Base-by-base conservation (phyloP, 345 rosid species). In the Citrus mangshanensis region DNA sequence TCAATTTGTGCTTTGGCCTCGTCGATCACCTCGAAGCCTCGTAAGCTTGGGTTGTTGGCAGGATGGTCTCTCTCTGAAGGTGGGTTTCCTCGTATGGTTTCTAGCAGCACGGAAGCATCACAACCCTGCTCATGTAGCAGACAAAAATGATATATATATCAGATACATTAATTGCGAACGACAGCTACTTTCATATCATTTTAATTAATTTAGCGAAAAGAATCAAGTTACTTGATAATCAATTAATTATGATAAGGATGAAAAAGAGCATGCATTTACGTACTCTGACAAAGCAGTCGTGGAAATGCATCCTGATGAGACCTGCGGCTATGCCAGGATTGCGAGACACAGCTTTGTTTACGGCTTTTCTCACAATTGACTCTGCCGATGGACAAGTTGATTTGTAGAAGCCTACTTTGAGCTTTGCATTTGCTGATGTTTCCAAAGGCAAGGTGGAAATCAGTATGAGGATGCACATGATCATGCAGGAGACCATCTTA, bases 1-100 rank as follows among this genome's bases (percentile, higher is more conserved):
- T 88, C 91, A 24, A 88, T 64, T 55, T 18, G 73, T 12, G 85
- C 68, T 63, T 89, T 89, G 49, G 86, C 89, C 49, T 86, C 80
- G 13, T 85, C 85, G 14, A 88, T 85, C 55, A 86, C 90, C 72
- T 89, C 87, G 72, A 88, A 85, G 25, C 91, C 91, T 34, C 85
- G 79, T 4, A 86, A 59, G 77, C 90, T 83, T 2, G 87, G 84
- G 73, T 81, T 78, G 73, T 89, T 89, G 13, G 75, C 82, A 1
- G 82, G 83, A 35, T 86, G 75, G 6, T 86, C 87, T 79, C 73
- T 81, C 85, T 89, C 89, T 4, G 87, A 79, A 6, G 35, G 63
- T 64, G 78, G 46, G 40, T 73, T 83, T 34, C 77, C 82, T 0
- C 84, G 70, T 14, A 76, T 68, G 13, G 86, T 74, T 32, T 83